A percentile compares a stretch with the other conserved stretches of the same genome.
Conservation (phyloP, 805 yeast genomes). For the Nakazawaea ishiwadae region DNA sequence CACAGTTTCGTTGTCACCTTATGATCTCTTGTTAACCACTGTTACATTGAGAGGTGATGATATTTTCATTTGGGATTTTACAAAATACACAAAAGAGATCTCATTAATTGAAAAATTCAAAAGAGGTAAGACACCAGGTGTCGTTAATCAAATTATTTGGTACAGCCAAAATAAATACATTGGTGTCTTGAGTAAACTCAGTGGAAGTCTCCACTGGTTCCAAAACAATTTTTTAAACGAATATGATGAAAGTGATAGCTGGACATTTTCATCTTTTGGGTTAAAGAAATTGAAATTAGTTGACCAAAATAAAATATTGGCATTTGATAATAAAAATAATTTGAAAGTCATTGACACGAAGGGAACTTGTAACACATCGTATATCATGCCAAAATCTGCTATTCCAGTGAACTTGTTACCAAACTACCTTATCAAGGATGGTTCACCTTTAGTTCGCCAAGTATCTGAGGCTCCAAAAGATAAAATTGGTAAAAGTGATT, state of each 20-base stretch:
- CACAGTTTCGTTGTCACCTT: conserved; percentile 54
- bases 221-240: conserved; percentile 31
- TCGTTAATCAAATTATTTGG: conserved; percentile 51
- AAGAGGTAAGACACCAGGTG: conserved; percentile 61
- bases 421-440: conserved; percentile 14
- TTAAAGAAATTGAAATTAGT: conserved; percentile 16
- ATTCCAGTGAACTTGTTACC: conserved; percentile 22
- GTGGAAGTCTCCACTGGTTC: conserved; percentile 65
- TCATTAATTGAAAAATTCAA: conserved; percentile 51
- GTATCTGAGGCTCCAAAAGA: too few relatives aligned
- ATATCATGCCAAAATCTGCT: conserved; percentile 32
- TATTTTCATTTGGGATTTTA: conserved; percentile 59
- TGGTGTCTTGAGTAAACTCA: conserved; percentile 45
- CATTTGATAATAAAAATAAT: conserved; percentile 24
- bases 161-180: conserved; percentile 36
- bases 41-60: conserved; percentile 56
- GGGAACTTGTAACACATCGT: conserved; percentile 34
- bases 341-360: conserved; percentile 31
- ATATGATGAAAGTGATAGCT: conserved; percentile 25
- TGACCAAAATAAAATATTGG: conserved; percentile 1
- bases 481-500: neutral
- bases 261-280: conserved; percentile 40
- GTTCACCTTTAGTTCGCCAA: too few relatives aligned
- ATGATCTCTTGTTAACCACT: conserved; percentile 51
- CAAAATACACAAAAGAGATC: conserved; percentile 45